Base-by-base conservation (phyloP, 1,284 basidiomycete species). In the Pseudozyma hubeiensis region DNA sequence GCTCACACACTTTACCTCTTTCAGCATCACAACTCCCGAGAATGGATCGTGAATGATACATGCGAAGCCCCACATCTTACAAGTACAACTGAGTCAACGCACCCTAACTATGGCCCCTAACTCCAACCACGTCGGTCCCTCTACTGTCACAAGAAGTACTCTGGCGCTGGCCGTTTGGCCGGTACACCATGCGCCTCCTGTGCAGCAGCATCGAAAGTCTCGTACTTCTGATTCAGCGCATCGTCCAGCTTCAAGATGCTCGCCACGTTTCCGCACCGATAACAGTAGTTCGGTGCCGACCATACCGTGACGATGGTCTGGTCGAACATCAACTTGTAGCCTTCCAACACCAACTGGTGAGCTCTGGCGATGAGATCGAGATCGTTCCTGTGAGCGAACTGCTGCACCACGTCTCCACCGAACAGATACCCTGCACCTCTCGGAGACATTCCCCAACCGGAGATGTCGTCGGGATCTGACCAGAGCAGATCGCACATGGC, bases 281-380 rank as follows among this genome's bases (percentile, higher is more conserved):
- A 98, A 85, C 96, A 99, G 84, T 99, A 99, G 85, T 98, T 99
- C 4, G 95, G 96, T 1, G 95, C 97, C 80, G 92, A 94, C 95
- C 96, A 99, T 19, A 99, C 95, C 1, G 97, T 99, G 10, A 99
- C 97, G 76, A 99, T 96, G 40, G 90, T 91, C 64, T 90, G 88
- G 84, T 98, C 94, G 79, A 97, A 97, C 94, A 98, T 97, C 84
- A 96, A 88, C 86, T 98, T 98, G 87, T 93, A 98, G 5, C 96
- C 96, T 85, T 99, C 96, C 91, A 98, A 4, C 1, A 96, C 96
- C 29, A 99, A 90, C 84, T 99, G 96, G 86, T 99, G 96, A 13
- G 96, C 97, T 49, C 97, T 88, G 5, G 96, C 96, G 80, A 99
- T 94, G 66, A 99, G 89, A 86, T 97, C 94, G 73, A 99, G 91